Evolutionary conservation across 1,284 basidiomycete genomes (phyloP).

Genomic region (Phlebopus sp.): DNA sequence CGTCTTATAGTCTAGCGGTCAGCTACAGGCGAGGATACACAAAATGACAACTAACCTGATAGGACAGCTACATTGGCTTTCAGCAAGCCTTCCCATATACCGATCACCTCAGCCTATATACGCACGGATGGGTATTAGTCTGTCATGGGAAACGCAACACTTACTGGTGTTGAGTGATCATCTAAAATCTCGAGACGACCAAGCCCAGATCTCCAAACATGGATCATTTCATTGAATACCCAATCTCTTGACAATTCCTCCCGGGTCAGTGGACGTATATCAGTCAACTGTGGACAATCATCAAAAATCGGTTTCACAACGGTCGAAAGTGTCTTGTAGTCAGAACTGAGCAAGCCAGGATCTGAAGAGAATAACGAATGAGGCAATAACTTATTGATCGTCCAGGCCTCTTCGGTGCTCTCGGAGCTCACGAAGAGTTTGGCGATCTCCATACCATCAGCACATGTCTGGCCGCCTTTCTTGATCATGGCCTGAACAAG

Average conservation of each 20-base stretch:
- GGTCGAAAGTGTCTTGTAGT: conserved; percentile 47
- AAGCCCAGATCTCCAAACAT: conserved; percentile 54
- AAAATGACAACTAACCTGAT: conserved; percentile 25
- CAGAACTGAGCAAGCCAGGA: conserved; percentile 58
- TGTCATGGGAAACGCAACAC: conserved; percentile 17
- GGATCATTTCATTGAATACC: conserved; percentile 52
- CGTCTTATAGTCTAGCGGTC: conserved; percentile 23
- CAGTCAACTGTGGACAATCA: conserved; percentile 46
- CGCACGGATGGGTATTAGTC: conserved; percentile 11
- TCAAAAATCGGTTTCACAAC: conserved; percentile 51
- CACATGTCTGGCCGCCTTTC: conserved; percentile 47
- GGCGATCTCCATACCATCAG: conserved; percentile 52
- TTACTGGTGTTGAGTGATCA: conserved; percentile 40
- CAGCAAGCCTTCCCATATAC: conserved; percentile 43
- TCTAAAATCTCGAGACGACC: conserved; percentile 41
- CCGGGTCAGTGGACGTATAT: conserved; percentile 51
- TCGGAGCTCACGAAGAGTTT: conserved; percentile 47
- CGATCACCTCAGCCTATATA: conserved; percentile 36
- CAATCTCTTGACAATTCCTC: conserved; percentile 55
- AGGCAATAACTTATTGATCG: conserved; percentile 49
- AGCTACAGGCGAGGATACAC: conserved; percentile 4
- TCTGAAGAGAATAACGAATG: conserved; percentile 52
- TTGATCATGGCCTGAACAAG: conserved; percentile 54
- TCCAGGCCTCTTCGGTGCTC: conserved; percentile 37
- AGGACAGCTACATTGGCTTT: conserved; percentile 34